A percentile compares a stretch with the other conserved stretches of the same genome.
phyloP scores from a whole-genome alignment of 1,284 basidiomycete genomes.

The Sanghuangporus sanghuang region DNA sequence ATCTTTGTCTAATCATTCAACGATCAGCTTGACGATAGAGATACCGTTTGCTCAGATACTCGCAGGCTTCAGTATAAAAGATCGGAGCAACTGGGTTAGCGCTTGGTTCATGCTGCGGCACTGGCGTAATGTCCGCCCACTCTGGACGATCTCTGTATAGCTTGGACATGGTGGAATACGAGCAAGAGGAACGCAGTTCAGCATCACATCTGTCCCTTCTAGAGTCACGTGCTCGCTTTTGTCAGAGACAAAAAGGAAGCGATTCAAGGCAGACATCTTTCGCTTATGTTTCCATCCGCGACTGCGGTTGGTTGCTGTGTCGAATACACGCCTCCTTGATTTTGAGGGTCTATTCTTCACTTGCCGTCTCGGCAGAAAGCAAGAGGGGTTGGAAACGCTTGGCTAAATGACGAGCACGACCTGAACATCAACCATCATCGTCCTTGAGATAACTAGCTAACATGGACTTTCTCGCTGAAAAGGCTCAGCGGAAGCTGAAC shows the following conservation, averaged over 20 bases:
- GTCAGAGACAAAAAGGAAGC: too few relatives aligned
- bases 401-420: neutral
- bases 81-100: slow-evolving; percentile 81
- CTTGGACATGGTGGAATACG: neutral
- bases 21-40: slow-evolving; percentile 7
- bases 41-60: slow-evolving; percentile 30
- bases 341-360: neutral
- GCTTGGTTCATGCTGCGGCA: slow-evolving; percentile 74
- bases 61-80: slow-evolving; percentile 83
- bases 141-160: slow-evolving; percentile 61
- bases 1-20: slow-evolving; percentile 66
- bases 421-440: neutral
- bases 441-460: neutral
- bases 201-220: neutral
- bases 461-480: slow-evolving; percentile 1
- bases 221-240: neutral
- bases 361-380: neutral
- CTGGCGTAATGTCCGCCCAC: slow-evolving; percentile 76
- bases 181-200: neutral
- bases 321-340: neutral
- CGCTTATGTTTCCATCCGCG: too few relatives aligned
- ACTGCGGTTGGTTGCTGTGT: neutral
- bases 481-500: neutral
- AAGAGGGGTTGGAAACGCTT: neutral
- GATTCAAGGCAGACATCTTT: too few relatives aligned